Evolutionary conservation across 371 early-diverging fungal species (phyloP).

Genomic region (Zychaea mexicana): DNA sequence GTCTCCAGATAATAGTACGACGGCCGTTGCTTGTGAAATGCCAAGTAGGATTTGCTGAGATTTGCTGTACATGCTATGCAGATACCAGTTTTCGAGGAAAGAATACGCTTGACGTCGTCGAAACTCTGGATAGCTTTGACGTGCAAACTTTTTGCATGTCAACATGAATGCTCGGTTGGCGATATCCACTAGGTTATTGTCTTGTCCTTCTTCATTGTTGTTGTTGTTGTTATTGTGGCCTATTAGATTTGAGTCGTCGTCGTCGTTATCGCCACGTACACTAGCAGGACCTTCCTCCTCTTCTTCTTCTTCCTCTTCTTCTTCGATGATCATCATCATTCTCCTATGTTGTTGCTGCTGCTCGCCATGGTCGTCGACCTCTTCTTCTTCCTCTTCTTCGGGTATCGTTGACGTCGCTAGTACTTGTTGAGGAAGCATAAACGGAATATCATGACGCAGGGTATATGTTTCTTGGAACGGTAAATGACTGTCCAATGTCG

Average conservation of each 20-base stretch:
- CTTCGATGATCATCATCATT: background rate
- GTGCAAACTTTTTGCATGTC: constrained; percentile 52
- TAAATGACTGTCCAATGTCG: constrained; percentile 1
- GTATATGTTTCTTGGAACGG: constrained; percentile 7
- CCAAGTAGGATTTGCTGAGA: constrained; percentile 50
- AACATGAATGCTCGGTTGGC: constrained; percentile 49
- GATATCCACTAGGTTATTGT: constrained; percentile 23
- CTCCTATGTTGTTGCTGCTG: background rate
- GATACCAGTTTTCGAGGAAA: constrained; percentile 46
- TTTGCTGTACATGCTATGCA: constrained; percentile 54
- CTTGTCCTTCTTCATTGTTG: constrained; percentile 5
- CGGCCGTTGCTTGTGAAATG: constrained; percentile 31
- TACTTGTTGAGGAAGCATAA: background rate
- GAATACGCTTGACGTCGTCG: constrained; percentile 40
- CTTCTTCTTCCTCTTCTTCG: constrained; percentile 5
- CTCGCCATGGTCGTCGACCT: background rate
- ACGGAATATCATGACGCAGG: constrained; percentile 5
- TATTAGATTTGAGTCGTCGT: background rate
- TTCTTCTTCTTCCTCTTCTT: constrained; percentile 2
- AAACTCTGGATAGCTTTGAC: constrained; percentile 45
- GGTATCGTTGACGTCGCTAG: background rate
- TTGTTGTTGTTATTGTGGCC: constrained; percentile 1
- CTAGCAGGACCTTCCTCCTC: background rate
- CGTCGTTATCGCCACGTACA: background rate
- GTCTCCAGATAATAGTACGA: constrained; percentile 45